Percentiles rank a stretch among this genome's conserved stretches.
phyloP scores from a whole-genome alignment of 768 basidiomycete species.

The Amanita molliuscula region DNA sequence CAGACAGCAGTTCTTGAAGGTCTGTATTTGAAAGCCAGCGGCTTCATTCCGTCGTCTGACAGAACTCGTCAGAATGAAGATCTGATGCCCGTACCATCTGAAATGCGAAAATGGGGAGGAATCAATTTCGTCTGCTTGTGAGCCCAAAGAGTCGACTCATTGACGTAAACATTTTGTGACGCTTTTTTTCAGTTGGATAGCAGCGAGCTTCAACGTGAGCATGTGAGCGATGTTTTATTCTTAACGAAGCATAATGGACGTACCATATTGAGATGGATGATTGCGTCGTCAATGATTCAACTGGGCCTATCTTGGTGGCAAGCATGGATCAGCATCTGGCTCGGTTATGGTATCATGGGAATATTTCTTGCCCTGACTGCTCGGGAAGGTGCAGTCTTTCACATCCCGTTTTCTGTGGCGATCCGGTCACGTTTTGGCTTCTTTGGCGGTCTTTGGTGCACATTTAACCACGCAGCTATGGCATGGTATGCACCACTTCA shows the following conservation, averaged over 20 bases:
- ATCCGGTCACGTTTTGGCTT: conserved; percentile 69
- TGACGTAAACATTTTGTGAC: neutral
- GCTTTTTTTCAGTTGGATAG: conserved; percentile 50
- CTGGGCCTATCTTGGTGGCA: conserved; percentile 76
- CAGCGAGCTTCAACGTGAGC: conserved; percentile 71
- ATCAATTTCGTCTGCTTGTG: conserved; percentile 62
- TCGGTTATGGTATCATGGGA: conserved; percentile 48
- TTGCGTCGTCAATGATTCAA: conserved; percentile 65
- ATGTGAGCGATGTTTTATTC: conserved; percentile 33
- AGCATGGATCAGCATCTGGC: conserved; percentile 73
- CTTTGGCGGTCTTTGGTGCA: conserved; percentile 71
- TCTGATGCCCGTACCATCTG: conserved; percentile 50
- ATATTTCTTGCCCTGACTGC: conserved; percentile 72
- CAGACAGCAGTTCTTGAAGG: conserved; percentile 48
- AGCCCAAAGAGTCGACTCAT: conserved; percentile 12
- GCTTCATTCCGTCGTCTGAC: conserved; percentile 5
- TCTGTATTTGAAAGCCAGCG: conserved; percentile 18
- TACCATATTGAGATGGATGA: conserved; percentile 50
- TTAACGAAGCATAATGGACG: neutral
- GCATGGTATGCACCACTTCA: conserved; percentile 40
- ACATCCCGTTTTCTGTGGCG: conserved; percentile 67
- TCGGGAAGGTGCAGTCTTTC: conserved; percentile 66
- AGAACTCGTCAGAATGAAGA: conserved; percentile 43
- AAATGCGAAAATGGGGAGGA: conserved; percentile 54
- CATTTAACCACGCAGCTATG: conserved; percentile 67